Evolutionary conservation across 73 alveolate genomes (phyloP), one percentile per base, ranked within the genome.

Genomic region (Paramecium tetraurelia): DNA sequence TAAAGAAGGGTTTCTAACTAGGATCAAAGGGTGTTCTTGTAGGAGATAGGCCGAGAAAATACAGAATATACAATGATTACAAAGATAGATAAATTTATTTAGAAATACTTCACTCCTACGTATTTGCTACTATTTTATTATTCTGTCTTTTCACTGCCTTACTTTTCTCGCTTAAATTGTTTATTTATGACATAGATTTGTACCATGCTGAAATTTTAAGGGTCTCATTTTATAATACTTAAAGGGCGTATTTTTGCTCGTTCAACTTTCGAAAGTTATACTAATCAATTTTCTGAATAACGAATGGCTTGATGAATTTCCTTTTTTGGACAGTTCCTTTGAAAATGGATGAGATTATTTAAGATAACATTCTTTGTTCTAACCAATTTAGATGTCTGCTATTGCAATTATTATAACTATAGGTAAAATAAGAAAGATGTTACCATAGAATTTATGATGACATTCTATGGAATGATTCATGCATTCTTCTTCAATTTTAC

Each of bases 221-320:
- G 83, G 83, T 63, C n/a, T n/a, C n/a, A 63, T 63, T 63, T 63
- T 63, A 24, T n/a, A n/a, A n/a, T n/a, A 63, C 4, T 63, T 12
- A 24, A 16, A 63, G 84, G 84, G 84, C 5, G 0, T 27, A 27
- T 63, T 63, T 63, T 2, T 33, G 11, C 24, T 63, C 0, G 46
- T 33, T 14, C 10, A 63, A 63, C 7, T 63, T 7, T 63, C 3
- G 29, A 63, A 63, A 33, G 84, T 31, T 1, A 27, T 63, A 11
- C 27, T 63, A 20, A 63, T 63, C 16, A 27, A 63, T 33, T 63
- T 63, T 63, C 12, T 63, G 1, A 31, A 40, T 10, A 76, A 80
- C 8, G 90, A 80, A 80, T 80, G 90, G 90, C 57, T 20, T 21
- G 90, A 80, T 80, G 90, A 80, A 48, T 41, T 80, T 1, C 76